Percentiles rank a stretch among this genome's conserved stretches.
Evolutionary conservation across 2,329 filamentous ascomycete genomes (phyloP).

Genomic region (Cordyceps javanica): DNA sequence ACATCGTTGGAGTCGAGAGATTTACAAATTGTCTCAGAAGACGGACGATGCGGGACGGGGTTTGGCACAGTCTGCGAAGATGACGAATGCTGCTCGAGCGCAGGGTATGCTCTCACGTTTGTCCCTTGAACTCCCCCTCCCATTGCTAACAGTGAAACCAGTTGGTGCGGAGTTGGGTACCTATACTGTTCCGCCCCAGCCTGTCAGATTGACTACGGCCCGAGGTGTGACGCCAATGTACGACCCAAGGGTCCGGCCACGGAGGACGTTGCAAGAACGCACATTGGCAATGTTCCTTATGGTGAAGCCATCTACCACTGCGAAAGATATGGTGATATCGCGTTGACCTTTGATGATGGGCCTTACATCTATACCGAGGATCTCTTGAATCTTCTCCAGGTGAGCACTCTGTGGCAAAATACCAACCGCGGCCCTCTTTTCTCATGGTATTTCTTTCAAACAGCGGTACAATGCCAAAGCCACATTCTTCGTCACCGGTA

Average conservation of each 20-base stretch:
- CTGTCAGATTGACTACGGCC: slow-evolving; percentile 55
- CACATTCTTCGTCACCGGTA: slow-evolving; percentile 32
- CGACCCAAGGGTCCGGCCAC: slow-evolving; percentile 47
- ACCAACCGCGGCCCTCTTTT: not conserved
- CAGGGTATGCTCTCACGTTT: slow-evolving; percentile 27
- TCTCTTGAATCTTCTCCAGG: slow-evolving; percentile 33
- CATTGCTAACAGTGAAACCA: slow-evolving; percentile 18
- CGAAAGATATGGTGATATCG: slow-evolving; percentile 29
- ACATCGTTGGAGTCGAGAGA: not conserved
- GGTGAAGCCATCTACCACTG: slow-evolving; percentile 45
- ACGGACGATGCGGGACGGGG: slow-evolving; percentile 41
- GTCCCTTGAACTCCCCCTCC: not conserved
- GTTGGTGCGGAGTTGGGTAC: slow-evolving; percentile 48
- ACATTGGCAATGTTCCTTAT: slow-evolving; percentile 48
- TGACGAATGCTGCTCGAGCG: slow-evolving; percentile 36
- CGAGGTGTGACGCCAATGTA: slow-evolving; percentile 55
- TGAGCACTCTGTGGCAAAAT: not conserved
- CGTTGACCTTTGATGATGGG: slow-evolving; percentile 42
- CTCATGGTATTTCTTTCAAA: not conserved
- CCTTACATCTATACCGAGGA: slow-evolving; percentile 36
- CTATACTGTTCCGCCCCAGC: slow-evolving; percentile 56
- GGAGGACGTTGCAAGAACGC: slow-evolving; percentile 42
- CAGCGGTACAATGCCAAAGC: slow-evolving; percentile 30
- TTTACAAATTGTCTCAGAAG: not conserved
- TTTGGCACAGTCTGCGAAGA: slow-evolving; percentile 27